Base-by-base conservation (phyloP, 2,329 filamentous ascomycete species). In the Aspergillus intermedius region DNA sequence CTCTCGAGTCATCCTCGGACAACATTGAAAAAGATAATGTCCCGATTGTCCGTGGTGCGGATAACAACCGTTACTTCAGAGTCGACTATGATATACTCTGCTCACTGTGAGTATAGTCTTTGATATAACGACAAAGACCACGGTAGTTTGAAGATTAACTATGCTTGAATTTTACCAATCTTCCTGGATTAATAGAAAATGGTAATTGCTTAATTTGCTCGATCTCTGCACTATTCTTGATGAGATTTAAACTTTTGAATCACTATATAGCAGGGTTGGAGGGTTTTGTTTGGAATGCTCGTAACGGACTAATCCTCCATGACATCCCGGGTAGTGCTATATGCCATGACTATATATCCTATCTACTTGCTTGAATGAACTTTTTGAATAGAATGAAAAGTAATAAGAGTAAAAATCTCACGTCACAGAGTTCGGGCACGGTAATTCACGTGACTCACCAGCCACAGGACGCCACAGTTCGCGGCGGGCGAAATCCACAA, bases 401-500 rank as follows among this genome's bases (percentile, higher is more conserved):
- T 28, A 28, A 28, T 28, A 10, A 5, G 3, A 28, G 25, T 28
- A 28, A 28, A 28, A 28, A 28, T 28, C 25, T 28, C 25, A 28
- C 9, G 25, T 28, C 17, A 19, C 17, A 19, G 17, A 19, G 25
- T 30, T 30, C 25, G 25, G 25, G 37, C 37, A 40, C 25, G 42
- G 19, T n/a, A 52, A 40, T 49, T 59, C 62, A 66, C 52, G 45
- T 49, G 47, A 50, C 13, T 19, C 45, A 60, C 58, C 54, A 65
- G 64, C 67, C 66, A 68, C 61, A 55, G 23, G 55, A 60, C 65
- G 66, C 67, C 66, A 69, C 66, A 52, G 46, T 61, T 60, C 57
- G 57, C 55, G 56, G 59, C 61, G 53, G 50, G 48, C 59, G 65
- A 69, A 70, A 69, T 70, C 67, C 67, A 70, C 67, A 70, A 70